Base-by-base conservation (phyloP, 768 basidiomycete species). In the Hygrophorus pudorinus region DNA sequence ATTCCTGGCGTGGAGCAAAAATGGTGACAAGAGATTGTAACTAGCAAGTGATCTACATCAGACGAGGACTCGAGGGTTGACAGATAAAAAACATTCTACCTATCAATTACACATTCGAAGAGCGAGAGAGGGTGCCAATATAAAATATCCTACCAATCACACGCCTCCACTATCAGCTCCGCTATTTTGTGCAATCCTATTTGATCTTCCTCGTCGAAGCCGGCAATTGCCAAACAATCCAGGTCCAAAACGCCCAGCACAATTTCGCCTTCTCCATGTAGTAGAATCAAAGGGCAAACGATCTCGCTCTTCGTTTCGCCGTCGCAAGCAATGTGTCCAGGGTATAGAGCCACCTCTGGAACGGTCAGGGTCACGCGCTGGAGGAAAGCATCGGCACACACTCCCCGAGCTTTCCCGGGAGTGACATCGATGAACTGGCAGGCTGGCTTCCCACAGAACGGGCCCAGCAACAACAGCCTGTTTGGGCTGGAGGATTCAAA, bases 251-350 rank as follows among this genome's bases (percentile, higher is more conserved):
- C 78, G n/a, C 79, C 79, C 13, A 35, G 28, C 38, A 76, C 45
- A 12, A 66, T 60, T 31, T 59, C 48, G 24, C 56, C 53, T 20
- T 57, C 55, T n/a, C 53, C 61, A 31, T 60, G 61, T 41, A 60
- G 42, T 31, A 71, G 51, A 36, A 80, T 57, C 13, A 97, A 68
- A 5, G 93, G 93, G 40, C 85, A 66, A 17, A 96, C 92, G 40
- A 97, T 78, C 60, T 98, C 94, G 53, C 86, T 88, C 55, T 82
- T 81, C 2, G 93, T 94, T 42, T 82, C 79, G 16, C 80, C 86
- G 52, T 97, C 92, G 56, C 94, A 97, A 2, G 90, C 88, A 49
- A 96, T 94, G 58, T 98, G 94, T 0, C 93, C 91, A 1, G 88
- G 88, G 56, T 91, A 91, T 8, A 59, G 61, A 18, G 85, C 74